Conservation (phyloP, 352 stramenopile species). For the Phytophthora hybrid region DNA sequence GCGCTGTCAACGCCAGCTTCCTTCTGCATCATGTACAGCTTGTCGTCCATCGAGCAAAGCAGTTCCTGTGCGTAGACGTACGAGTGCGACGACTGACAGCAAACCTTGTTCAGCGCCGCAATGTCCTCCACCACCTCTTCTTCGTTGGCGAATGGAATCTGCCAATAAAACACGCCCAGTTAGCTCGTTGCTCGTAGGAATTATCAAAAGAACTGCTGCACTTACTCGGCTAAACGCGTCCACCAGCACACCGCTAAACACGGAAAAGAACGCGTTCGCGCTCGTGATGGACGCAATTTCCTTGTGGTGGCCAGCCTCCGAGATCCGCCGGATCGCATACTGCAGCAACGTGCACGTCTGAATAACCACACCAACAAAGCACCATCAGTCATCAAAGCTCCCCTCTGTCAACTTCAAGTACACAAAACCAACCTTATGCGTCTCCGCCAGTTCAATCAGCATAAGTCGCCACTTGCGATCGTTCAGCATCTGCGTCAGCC, state of each 20-base stretch:
- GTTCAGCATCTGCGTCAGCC: constrained; percentile 86
- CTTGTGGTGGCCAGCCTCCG: constrained; percentile 87
- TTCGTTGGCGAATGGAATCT: constrained; percentile 87
- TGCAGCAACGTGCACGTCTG: constrained; percentile 86
- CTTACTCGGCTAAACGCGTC: constrained; percentile 80
- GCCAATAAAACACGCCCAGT: not conserved
- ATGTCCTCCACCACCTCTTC: constrained; percentile 83
- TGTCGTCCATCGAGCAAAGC: constrained; percentile 75
- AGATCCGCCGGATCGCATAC: constrained; percentile 89
- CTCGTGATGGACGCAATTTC: constrained; percentile 89
- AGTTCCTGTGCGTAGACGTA: constrained; percentile 86
- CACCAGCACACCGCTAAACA: constrained; percentile 84
- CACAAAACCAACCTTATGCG: constrained; percentile 72
- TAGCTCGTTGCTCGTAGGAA: not conserved
- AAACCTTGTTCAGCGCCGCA: constrained; percentile 82
- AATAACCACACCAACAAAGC: constrained; percentile 9
- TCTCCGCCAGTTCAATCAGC: constrained; percentile 88
- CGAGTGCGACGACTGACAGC: constrained; percentile 86
- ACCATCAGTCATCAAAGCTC: constrained; percentile 9
- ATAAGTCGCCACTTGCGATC: constrained; percentile 86
- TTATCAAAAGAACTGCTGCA: not conserved
- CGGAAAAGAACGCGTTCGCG: constrained; percentile 86
- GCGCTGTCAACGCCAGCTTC: constrained; percentile 35
- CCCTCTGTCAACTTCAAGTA: not conserved
- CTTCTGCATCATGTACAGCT: constrained; percentile 67